A percentile compares a stretch with the other conserved stretches of the same genome.
These are phyloP conservation scores for Hymenoscyphus fraxineus DNA, from an alignment of 2,329 filamentous ascomycete species.

Conservation along the genomic window DNA sequence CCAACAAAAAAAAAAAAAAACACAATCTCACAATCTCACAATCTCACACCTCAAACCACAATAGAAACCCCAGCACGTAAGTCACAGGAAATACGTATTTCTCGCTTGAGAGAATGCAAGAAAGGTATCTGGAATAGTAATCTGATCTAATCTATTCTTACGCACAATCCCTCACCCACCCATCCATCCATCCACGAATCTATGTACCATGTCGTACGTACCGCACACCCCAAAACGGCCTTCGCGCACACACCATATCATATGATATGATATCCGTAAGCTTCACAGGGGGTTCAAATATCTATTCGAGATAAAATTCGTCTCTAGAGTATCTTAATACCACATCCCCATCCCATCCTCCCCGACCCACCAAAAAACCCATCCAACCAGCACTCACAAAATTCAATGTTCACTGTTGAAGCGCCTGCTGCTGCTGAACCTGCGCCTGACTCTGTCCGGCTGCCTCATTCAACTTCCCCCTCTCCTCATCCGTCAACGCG, in stretches of 20 bases:
- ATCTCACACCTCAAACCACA: no score
- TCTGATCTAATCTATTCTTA: background rate
- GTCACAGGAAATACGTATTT: no score
- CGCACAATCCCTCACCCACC: background rate
- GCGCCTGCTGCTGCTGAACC: background rate
- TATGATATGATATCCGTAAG: background rate
- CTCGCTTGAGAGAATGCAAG: no score
- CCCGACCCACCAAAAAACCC: background rate
- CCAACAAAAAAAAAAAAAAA: no score
- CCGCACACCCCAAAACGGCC: background rate
- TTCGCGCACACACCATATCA: background rate
- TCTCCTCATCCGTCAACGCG: constrained; percentile 39
- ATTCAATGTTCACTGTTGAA: background rate
- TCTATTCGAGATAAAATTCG: background rate
- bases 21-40: no score
- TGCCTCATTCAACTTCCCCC: constrained; percentile 44
- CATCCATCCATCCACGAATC: background rate
- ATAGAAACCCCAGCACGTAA: no score
- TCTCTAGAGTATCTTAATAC: background rate
- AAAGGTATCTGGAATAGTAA: no score
- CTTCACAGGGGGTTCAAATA: background rate
- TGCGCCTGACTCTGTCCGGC: constrained; percentile 22
- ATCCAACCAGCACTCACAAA: background rate
- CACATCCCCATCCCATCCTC: background rate
- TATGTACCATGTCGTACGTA: background rate